Conservation (phyloP, 1,284 basidiomycete species). For the Trichosporon sp. region DNA sequence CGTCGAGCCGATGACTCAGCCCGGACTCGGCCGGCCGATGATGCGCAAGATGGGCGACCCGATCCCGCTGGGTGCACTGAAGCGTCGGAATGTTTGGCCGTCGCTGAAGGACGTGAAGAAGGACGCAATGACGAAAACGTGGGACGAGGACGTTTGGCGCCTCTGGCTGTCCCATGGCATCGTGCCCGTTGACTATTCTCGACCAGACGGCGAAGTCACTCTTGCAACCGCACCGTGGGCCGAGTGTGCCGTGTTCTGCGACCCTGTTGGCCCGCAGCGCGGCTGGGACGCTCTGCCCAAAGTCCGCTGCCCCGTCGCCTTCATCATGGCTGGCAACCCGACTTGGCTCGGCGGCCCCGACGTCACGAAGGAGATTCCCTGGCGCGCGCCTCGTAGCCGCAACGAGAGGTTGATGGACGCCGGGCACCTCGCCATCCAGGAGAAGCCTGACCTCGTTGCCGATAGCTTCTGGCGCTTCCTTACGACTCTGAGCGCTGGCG, state of each 20-base stretch:
- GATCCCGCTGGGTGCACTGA: conserved; percentile 52
- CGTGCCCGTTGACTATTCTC: conserved; percentile 34
- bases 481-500: conserved; percentile 11
- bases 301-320: conserved; percentile 30
- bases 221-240: conserved; percentile 35
- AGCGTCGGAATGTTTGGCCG: conserved; percentile 61
- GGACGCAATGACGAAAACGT: conserved; percentile 41
- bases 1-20: conserved; percentile 63
- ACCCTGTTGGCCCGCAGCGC: conserved; percentile 22
- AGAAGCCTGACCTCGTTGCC: conserved; percentile 31
- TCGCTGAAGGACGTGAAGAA: conserved; percentile 53
- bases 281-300: conserved; percentile 34
- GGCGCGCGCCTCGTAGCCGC: conserved; percentile 23
- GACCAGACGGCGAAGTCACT: conserved; percentile 19
- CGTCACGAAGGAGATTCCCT: conserved; percentile 26
- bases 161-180: conserved; percentile 65
- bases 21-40: conserved; percentile 4
- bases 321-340: conserved; percentile 19
- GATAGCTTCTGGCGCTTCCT: conserved; percentile 29
- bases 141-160: conserved; percentile 57
- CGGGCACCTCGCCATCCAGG: conserved; percentile 31
- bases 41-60: conserved; percentile 1
- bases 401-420: conserved; percentile 32
- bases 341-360: conserved; percentile 25
- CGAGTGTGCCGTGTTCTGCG: conserved; percentile 36